These are phyloP conservation scores for maize (Zea mays) DNA, from an alignment of 176 grass and related monocot species.

Conservation along the genomic window DNA sequence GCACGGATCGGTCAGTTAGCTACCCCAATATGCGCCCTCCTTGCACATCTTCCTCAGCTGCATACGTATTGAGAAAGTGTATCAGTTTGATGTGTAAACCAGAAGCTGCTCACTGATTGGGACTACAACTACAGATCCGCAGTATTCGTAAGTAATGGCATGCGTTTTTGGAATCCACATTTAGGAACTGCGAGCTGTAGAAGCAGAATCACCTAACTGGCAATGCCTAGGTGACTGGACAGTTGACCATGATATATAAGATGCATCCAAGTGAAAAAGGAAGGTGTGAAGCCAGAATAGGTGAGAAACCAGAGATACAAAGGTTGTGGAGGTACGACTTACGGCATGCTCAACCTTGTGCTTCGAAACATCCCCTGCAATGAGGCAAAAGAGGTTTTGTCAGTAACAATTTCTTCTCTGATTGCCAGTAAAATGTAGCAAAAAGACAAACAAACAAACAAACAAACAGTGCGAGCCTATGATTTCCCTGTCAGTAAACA, in stretches of 20 bases:
- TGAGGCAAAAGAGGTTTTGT: background rate
- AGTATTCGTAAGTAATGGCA: background rate
- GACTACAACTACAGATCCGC: background rate
- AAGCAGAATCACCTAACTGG: background rate
- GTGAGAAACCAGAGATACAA: background rate
- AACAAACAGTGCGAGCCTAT: background rate
- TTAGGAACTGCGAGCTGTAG: background rate
- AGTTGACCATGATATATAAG: background rate
- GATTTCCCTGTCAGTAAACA: background rate
- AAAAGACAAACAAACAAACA: background rate
- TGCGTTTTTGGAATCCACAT: background rate
- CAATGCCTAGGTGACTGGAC: background rate
- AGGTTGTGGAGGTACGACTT: conserved; percentile 46
- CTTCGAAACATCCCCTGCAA: conserved; percentile 62
- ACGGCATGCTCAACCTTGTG: conserved; percentile 57
- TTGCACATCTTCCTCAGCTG: conserved; percentile 82
- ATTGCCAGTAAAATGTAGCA: background rate
- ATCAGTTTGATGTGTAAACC: background rate
- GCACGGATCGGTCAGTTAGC: background rate
- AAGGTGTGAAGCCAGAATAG: background rate
- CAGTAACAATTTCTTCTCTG: background rate
- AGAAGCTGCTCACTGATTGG: background rate
- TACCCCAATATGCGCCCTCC: conserved; percentile 91
- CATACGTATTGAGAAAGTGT: background rate
- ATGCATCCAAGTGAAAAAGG: background rate